Conservation (phyloP, 2,329 filamentous ascomycete species). For the Trichoderma sp. region DNA sequence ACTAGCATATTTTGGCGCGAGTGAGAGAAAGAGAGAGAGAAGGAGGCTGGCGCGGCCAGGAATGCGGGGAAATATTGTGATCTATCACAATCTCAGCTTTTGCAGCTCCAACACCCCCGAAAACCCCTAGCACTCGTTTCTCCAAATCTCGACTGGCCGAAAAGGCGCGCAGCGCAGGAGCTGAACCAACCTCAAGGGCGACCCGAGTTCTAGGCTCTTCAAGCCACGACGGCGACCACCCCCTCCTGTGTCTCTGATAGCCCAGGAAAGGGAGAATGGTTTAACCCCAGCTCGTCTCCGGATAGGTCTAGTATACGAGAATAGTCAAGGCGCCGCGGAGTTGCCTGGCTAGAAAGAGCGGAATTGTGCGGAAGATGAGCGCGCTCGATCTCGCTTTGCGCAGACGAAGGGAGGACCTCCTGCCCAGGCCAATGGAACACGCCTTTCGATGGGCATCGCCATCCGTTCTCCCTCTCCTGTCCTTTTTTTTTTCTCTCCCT, state of each 20-base stretch:
- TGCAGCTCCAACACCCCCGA: constrained; percentile 13
- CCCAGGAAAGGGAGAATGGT: not conserved
- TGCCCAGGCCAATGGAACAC: not conserved
- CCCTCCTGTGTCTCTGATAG: not conserved
- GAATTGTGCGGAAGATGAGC: not conserved
- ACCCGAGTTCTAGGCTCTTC: constrained; percentile 14
- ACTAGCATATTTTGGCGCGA: constrained; percentile 2
- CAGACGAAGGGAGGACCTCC: not conserved
- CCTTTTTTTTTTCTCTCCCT: constrained; percentile 7
- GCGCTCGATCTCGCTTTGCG: not conserved
- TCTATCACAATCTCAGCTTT: constrained; percentile 25
- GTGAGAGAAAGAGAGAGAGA: not conserved
- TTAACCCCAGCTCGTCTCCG: constrained; percentile 6
- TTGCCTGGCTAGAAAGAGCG: not conserved
- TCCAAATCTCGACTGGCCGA: not conserved
- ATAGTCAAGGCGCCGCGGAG: not conserved
- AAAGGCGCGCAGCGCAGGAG: not conserved
- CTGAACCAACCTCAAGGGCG: not conserved
- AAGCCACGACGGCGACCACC: constrained; percentile 11
- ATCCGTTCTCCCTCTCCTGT: not conserved
- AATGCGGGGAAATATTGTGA: constrained; percentile 30
- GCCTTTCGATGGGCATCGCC: not conserved
- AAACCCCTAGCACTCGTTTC: constrained; percentile 12
- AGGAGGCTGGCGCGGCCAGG: constrained; percentile 19
- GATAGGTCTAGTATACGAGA: not conserved